Evolutionary conservation across 78 protist species (phyloP).

Genomic region (Chrysochromulina parva): DNA sequence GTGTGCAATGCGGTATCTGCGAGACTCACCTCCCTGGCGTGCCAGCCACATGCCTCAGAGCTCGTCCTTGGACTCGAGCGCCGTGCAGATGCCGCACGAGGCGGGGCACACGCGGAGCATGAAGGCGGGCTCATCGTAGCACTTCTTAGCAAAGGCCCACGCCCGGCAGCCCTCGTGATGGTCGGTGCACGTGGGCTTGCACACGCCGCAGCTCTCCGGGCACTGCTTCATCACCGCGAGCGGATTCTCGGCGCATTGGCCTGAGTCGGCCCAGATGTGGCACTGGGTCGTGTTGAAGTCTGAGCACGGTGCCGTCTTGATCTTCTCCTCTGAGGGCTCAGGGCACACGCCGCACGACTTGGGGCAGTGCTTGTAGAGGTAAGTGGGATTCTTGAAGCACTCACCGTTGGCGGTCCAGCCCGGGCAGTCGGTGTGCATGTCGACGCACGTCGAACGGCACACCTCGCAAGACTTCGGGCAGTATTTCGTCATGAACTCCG

Average conservation of each 20-base stretch:
- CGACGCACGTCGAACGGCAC: neutral
- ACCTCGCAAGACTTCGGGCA: neutral
- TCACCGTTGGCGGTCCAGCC: slow-evolving; percentile 24
- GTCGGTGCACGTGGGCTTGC: neutral
- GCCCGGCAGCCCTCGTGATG: neutral
- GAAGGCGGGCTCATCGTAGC: neutral
- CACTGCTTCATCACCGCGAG: neutral
- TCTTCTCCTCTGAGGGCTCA: too few relatives aligned
- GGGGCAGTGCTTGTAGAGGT: neutral
- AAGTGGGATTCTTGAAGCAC: neutral
- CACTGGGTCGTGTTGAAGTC: neutral
- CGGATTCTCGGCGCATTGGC: neutral
- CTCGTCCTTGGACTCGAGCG: neutral
- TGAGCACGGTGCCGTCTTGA: neutral
- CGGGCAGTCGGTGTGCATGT: neutral
- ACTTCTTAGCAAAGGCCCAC: neutral
- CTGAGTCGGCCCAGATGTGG: slow-evolving; percentile 5
- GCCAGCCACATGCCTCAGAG: neutral
- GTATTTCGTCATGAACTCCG: neutral
- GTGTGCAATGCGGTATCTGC: too few relatives aligned
- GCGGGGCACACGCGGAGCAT: slow-evolving; percentile 24
- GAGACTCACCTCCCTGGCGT: too few relatives aligned
- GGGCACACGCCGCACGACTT: neutral
- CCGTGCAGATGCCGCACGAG: neutral
- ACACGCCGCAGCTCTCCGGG: slow-evolving; percentile 7